Conservation (phyloP, 257 asterid genomes). For the Anisodus tanguticus region DNA sequence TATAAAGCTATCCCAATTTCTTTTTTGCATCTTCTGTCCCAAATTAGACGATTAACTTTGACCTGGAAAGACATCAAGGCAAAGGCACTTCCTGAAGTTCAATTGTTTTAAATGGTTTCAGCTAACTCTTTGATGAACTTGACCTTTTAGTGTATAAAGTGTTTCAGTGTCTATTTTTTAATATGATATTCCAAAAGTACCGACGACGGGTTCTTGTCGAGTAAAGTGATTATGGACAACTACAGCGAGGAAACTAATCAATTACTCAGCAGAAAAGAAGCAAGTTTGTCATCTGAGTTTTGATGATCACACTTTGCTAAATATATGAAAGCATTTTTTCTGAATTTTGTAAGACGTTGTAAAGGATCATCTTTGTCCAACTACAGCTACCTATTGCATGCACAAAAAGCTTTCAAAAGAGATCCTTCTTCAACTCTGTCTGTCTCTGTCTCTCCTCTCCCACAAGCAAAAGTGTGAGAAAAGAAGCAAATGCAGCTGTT, state of each 20-base stretch:
- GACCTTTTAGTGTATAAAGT: background rate
- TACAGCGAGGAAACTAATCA: background rate
- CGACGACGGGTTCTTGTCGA: background rate
- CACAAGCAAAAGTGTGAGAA: background rate
- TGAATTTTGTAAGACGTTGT: constrained; percentile 2
- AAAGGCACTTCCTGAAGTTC: background rate
- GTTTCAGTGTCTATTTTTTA: background rate
- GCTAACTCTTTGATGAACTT: background rate
- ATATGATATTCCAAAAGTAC: background rate
- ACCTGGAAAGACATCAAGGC: background rate
- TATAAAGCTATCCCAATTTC: background rate
- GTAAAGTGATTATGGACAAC: background rate
- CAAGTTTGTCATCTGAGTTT: background rate
- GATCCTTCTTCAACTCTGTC: background rate
- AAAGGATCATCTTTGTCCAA: background rate
- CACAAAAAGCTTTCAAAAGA: background rate
- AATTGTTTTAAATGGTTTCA: background rate
- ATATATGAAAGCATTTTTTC: too few species aligned
- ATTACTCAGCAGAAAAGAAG: background rate
- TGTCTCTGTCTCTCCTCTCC: background rate
- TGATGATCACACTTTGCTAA: background rate
- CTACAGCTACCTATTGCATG: background rate
- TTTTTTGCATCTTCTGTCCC: background rate
- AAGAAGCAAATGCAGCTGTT: background rate
- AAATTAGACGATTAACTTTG: constrained; percentile 1